Percentiles rank a stretch among this genome's conserved stretches.
phyloP scores from a whole-genome alignment of 2,329 filamentous ascomycete species.

The Aureobasidium sp. region DNA sequence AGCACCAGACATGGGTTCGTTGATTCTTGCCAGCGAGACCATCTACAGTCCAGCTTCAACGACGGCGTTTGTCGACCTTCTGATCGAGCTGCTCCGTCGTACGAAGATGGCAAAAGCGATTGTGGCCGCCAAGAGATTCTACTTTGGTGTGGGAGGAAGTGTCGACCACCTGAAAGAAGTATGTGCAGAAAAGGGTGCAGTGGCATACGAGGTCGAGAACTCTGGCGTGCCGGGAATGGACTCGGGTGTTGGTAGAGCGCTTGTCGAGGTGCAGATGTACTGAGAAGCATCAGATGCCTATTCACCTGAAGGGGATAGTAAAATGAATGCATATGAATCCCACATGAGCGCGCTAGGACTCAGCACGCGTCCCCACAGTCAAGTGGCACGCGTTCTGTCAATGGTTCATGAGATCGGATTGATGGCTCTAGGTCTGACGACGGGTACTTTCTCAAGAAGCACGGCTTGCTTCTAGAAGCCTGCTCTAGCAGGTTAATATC shows the following conservation, averaged over 20 bases:
- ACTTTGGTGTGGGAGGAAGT: conserved; percentile 79
- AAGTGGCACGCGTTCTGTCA: no score
- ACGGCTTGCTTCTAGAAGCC: no score
- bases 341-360: no score
- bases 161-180: conserved; percentile 62
- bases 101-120: conserved; percentile 54
- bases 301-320: no score
- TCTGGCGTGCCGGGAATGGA: conserved; percentile 37
- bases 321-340: no score
- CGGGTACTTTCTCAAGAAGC: no score
- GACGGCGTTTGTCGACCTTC: conserved; percentile 59
- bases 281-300: no score
- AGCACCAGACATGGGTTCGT: conserved; percentile 34
- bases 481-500: no score
- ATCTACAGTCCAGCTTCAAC: conserved; percentile 74
- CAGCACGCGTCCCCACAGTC: no score
- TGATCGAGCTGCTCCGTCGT: conserved; percentile 51
- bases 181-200: conserved; percentile 36
- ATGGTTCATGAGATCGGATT: no score
- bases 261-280: conserved; percentile 41
- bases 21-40: conserved; percentile 70
- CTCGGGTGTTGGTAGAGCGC: conserved; percentile 39
- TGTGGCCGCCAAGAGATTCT: conserved; percentile 70
- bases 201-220: conserved; percentile 44
- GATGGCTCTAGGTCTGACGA: no score